Evolutionary conservation across 2,329 filamentous ascomycete species (phyloP).

Genomic region (Penicillium sp.): DNA sequence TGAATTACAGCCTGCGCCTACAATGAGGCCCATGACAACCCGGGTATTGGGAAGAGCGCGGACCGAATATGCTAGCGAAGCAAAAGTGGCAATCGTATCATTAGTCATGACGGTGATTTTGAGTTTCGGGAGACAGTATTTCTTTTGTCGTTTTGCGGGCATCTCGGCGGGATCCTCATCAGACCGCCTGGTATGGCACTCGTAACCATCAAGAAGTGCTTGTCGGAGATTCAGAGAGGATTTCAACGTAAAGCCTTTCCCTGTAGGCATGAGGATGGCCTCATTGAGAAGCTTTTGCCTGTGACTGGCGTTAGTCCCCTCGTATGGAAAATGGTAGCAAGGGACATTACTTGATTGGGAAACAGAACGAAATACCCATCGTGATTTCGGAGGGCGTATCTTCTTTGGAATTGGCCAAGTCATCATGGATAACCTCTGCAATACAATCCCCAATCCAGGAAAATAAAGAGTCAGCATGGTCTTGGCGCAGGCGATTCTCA

Average conservation of each 20-base stretch:
- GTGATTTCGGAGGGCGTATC: constrained; percentile 33
- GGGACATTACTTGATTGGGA: constrained; percentile 41
- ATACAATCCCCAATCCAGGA: constrained; percentile 74
- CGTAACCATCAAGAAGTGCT: constrained; percentile 36
- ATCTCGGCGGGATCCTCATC: constrained; percentile 24
- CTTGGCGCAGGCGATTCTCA: constrained; percentile 68
- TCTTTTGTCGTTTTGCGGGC: constrained; percentile 29
- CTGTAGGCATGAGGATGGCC: constrained; percentile 54
- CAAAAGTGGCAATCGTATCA: constrained; percentile 73
- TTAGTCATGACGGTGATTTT: constrained; percentile 73
- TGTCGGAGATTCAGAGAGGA: constrained; percentile 37
- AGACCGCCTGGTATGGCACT: constrained; percentile 43
- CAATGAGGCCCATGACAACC: constrained; percentile 73
- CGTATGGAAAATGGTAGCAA: background rate
- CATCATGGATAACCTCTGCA: constrained; percentile 65
- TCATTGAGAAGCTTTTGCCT: constrained; percentile 51
- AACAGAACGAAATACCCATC: constrained; percentile 45
- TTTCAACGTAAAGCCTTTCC: constrained; percentile 51
- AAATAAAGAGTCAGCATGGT: constrained; percentile 70
- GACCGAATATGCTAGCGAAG: constrained; percentile 72
- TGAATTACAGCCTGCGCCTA: constrained; percentile 75
- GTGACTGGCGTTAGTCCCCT: background rate
- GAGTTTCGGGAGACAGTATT: constrained; percentile 58
- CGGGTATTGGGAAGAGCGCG: constrained; percentile 58
- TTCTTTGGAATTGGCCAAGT: constrained; percentile 31